Evolutionary conservation across 2,329 filamentous ascomycete species (phyloP).

Genomic region (Fusarium poae): DNA sequence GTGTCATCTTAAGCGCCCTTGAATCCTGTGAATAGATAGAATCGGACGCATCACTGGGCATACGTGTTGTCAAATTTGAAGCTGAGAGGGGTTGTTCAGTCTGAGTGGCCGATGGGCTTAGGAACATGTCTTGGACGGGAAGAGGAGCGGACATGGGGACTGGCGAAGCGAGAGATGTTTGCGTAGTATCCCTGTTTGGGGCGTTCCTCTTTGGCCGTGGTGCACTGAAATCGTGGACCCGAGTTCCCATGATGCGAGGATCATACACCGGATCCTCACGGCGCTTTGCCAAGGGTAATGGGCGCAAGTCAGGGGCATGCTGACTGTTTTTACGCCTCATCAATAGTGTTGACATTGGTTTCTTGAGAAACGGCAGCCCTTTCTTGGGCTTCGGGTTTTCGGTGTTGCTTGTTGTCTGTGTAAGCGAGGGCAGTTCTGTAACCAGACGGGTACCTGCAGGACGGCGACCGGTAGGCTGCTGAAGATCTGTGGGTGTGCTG

Average conservation of each 20-base stretch:
- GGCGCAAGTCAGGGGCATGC: slow-evolving; percentile 58
- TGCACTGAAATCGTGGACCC: slow-evolving; percentile 75
- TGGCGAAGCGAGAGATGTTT: slow-evolving; percentile 27
- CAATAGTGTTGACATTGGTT: slow-evolving; percentile 70
- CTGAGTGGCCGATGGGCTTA: slow-evolving; percentile 12
- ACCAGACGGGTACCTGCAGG: slow-evolving; percentile 58
- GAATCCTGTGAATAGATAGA: slow-evolving; percentile 50
- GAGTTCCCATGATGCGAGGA: slow-evolving; percentile 73
- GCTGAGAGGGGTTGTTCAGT: slow-evolving; percentile 20
- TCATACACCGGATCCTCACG: slow-evolving; percentile 67
- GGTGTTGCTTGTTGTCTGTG: slow-evolving; percentile 49
- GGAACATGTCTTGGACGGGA: slow-evolving; percentile 36
- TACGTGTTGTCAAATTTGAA: slow-evolving; percentile 45
- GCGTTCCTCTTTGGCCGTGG: slow-evolving; percentile 61
- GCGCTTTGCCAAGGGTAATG: slow-evolving; percentile 57
- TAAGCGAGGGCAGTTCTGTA: slow-evolving; percentile 54
- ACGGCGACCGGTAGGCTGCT: slow-evolving; percentile 58
- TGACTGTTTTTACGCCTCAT: slow-evolving; percentile 69
- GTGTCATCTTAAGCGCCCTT: slow-evolving; percentile 44
- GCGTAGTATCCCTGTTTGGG: slow-evolving; percentile 31
- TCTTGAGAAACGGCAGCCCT: slow-evolving; percentile 69
- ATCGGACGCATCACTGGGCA: slow-evolving; percentile 51
- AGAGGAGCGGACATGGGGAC: slow-evolving; percentile 31
- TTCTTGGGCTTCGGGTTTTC: slow-evolving; percentile 65
- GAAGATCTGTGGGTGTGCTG: slow-evolving; percentile 63